Conservation (phyloP, 2,329 filamentous ascomycete genomes). For the Paraphoma sp. region DNA sequence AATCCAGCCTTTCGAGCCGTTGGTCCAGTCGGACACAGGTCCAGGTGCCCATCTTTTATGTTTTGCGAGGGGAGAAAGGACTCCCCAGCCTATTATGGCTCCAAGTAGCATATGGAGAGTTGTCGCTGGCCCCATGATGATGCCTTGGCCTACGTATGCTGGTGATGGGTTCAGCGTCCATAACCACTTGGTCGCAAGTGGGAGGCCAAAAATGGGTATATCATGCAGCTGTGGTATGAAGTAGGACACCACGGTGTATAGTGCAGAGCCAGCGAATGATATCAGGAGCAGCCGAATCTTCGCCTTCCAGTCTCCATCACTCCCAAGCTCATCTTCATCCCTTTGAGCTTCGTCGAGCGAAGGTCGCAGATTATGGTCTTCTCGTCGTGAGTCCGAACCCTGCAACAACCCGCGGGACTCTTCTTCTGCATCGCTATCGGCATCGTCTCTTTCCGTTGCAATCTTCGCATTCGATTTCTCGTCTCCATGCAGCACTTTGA, state of each 20-base stretch:
- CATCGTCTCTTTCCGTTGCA: conserved; percentile 2
- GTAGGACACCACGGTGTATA: conserved; percentile 80
- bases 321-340: conserved; percentile 35
- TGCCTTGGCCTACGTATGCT: conserved; percentile 96
- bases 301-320: conserved; percentile 63
- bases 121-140: conserved; percentile 97
- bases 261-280: conserved; percentile 66
- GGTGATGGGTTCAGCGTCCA: conserved; percentile 97
- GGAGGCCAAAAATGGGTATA: conserved; percentile 82
- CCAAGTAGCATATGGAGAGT: conserved; percentile 95
- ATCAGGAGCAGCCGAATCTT: conserved; percentile 66
- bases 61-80: conserved; percentile 90
- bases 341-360: conserved; percentile 27
- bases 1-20: conserved; percentile 96
- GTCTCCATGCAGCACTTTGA: conserved; percentile 81
- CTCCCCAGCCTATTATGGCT: conserved; percentile 85
- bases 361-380: conserved; percentile 27
- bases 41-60: conserved; percentile 87
- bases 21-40: conserved; percentile 84
- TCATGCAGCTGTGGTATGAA: conserved; percentile 86
- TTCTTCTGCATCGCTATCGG: conserved; percentile 27
- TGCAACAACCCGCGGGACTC: conserved; percentile 47
- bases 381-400: conserved; percentile 20
- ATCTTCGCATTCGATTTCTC: conserved; percentile 25
- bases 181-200: conserved; percentile 80